phyloP scores from a whole-genome alignment of 2,329 filamentous ascomycete genomes.

The Metarhizium album region DNA sequence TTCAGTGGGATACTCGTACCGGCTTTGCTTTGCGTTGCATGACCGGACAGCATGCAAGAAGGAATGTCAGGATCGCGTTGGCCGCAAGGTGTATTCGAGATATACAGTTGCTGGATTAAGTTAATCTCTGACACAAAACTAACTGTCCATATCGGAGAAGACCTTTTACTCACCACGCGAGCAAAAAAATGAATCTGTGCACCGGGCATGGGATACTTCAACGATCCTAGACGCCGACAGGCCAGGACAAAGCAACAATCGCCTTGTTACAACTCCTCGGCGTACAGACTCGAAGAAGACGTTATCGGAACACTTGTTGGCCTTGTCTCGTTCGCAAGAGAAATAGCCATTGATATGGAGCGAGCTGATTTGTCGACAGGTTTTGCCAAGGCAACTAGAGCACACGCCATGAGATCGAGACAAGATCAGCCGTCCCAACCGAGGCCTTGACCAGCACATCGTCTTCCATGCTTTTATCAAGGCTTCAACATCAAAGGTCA shows the following conservation, averaged over 20 bases:
- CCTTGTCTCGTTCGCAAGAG: not conserved
- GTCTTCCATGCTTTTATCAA: conserved; percentile 12
- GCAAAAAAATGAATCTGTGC: conserved; percentile 28
- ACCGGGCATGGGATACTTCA: conserved; percentile 18
- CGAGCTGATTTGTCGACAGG: conserved; percentile 10
- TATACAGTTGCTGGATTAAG: too few relatives aligned
- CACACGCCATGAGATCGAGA: conserved; percentile 14
- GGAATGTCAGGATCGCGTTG: conserved; percentile 26
- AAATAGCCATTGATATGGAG: not conserved
- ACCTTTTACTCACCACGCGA: conserved; percentile 13
- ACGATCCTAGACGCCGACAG: conserved; percentile 14
- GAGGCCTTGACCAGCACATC: conserved; percentile 13
- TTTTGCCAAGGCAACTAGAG: conserved; percentile 11
- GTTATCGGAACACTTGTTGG: not conserved
- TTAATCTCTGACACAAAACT: too few relatives aligned
- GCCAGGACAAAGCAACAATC: conserved; percentile 16
- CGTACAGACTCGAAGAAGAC: conserved; percentile 9
- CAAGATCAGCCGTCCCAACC: conserved; percentile 16
- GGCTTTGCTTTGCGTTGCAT: conserved; percentile 22
- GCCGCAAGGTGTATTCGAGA: conserved; percentile 27
- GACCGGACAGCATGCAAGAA: conserved; percentile 16
- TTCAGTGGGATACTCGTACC: conserved; percentile 34
- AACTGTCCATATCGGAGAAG: not conserved
- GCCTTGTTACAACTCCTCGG: conserved; percentile 1
- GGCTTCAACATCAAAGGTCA: conserved; percentile 13